Evolutionary conservation across 1,284 basidiomycete species (phyloP).

Genomic region (Schizophyllum commune): DNA sequence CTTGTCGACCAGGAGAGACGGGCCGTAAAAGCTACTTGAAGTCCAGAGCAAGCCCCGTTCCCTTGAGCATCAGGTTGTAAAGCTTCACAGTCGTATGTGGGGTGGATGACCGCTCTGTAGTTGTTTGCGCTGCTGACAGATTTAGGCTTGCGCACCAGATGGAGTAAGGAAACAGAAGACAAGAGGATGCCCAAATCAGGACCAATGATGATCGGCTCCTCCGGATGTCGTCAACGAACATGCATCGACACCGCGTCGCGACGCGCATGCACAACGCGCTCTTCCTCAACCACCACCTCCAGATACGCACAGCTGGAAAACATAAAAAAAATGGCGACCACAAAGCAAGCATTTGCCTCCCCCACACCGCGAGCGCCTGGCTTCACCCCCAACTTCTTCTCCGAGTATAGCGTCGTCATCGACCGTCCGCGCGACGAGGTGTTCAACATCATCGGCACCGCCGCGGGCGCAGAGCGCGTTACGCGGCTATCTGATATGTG

Average conservation of each 20-base stretch:
- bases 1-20: no score
- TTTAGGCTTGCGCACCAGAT: neutral
- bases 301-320: no score
- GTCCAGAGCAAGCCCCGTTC: no score
- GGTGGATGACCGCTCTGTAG: no score
- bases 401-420: slow-evolving; percentile 20
- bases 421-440: slow-evolving; percentile 21
- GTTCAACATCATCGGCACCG: slow-evolving; percentile 22
- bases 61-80: no score
- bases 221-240: neutral
- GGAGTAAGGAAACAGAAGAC: neutral
- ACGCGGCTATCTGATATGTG: slow-evolving; percentile 24
- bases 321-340: no score
- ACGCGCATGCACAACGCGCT: neutral
- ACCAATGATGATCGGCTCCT: neutral
- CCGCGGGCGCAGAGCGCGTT: slow-evolving; percentile 24
- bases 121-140: no score
- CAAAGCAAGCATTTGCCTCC: no score
- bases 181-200: neutral
- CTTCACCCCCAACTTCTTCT: slow-evolving; percentile 22
- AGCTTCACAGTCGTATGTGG: no score
- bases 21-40: no score
- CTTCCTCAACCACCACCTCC: no score
- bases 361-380: neutral
- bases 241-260: neutral